Conservation (phyloP, 1,284 basidiomycete genomes). For the Singerocomus rubriflavus region DNA sequence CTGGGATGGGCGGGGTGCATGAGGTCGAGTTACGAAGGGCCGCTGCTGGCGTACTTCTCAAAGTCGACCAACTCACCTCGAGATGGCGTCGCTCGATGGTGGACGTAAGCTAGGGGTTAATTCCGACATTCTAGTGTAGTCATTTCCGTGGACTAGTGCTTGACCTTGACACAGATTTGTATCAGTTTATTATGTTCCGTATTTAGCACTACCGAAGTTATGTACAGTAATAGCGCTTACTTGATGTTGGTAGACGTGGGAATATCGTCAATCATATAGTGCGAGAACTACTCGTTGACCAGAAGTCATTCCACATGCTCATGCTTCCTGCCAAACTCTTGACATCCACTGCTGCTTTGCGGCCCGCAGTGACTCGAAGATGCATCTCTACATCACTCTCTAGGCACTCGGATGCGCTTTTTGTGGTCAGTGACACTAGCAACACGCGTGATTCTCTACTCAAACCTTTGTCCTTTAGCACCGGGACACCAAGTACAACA, state of each 20-base stretch:
- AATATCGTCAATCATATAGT: too few species aligned
- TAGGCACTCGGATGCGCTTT: slow-evolving; percentile 50
- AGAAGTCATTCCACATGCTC: background rate
- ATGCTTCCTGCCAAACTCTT: slow-evolving; percentile 26
- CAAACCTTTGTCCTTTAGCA: slow-evolving; percentile 52
- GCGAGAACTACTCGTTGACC: too few species aligned
- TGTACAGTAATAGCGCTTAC: too few species aligned
- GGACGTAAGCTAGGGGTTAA: slow-evolving; percentile 25
- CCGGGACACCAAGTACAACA: slow-evolving; percentile 92
- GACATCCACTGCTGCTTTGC: slow-evolving; percentile 13
- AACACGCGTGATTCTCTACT: slow-evolving; percentile 4
- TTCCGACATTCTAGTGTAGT: background rate
- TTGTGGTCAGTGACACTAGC: slow-evolving; percentile 42
- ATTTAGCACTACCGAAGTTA: too few species aligned
- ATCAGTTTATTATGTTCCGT: background rate
- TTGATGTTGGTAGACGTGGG: slow-evolving; percentile 11
- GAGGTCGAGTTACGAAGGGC: slow-evolving; percentile 61
- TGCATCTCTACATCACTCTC: slow-evolving; percentile 38
- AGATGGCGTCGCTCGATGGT: slow-evolving; percentile 77
- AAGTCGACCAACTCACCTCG: slow-evolving; percentile 72
- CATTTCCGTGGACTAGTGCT: background rate
- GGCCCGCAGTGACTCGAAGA: slow-evolving; percentile 28
- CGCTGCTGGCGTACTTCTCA: slow-evolving; percentile 78
- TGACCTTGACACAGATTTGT: too few species aligned
- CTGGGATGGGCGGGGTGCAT: slow-evolving; percentile 64